Evolutionary conservation across 495 filamentous ascomycete species (phyloP).

Genomic region (Friedmanniomyces simplex): DNA sequence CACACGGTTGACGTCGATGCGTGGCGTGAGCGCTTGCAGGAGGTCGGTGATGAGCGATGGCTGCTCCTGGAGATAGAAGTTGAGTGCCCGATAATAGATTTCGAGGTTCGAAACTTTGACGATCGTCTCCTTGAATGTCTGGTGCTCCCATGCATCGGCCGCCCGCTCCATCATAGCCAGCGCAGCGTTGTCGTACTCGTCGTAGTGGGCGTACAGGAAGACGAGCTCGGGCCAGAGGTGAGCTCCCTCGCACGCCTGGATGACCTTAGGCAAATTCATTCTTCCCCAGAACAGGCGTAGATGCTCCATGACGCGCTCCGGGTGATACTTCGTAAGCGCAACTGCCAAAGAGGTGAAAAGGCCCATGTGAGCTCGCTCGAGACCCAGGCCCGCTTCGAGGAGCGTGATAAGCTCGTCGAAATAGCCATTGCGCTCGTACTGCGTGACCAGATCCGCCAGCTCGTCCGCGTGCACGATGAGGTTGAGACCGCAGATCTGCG

Average conservation of each 20-base stretch:
- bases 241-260: conserved; percentile 87
- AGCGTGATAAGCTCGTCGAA: conserved; percentile 95
- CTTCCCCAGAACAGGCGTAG: conserved; percentile 96
- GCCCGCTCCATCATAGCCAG: conserved; percentile 99
- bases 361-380: conserved; percentile 85
- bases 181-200: conserved; percentile 97
- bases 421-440: conserved; percentile 96
- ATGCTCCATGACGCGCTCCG: conserved; percentile 96
- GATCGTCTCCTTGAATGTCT: conserved; percentile 98
- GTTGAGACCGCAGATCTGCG: conserved; percentile 98
- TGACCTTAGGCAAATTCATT: conserved; percentile 98
- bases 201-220: conserved; percentile 98
- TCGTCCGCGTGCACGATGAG: conserved; percentile 98
- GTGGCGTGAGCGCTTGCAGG: conserved; percentile 77
- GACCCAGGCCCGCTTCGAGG: conserved; percentile 87
- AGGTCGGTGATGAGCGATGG: conserved; percentile 91
- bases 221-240: conserved; percentile 97
- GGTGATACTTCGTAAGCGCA: conserved; percentile 92
- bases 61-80: conserved; percentile 97
- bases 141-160: conserved; percentile 97
- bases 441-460: conserved; percentile 80
- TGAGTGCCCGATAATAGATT: conserved; percentile 95
- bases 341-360: conserved; percentile 97
- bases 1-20: conserved; percentile 96
- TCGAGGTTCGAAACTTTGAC: conserved; percentile 98